phyloP scores from a whole-genome alignment of 257 asterid genomes.

The Prunella vulgaris region DNA sequence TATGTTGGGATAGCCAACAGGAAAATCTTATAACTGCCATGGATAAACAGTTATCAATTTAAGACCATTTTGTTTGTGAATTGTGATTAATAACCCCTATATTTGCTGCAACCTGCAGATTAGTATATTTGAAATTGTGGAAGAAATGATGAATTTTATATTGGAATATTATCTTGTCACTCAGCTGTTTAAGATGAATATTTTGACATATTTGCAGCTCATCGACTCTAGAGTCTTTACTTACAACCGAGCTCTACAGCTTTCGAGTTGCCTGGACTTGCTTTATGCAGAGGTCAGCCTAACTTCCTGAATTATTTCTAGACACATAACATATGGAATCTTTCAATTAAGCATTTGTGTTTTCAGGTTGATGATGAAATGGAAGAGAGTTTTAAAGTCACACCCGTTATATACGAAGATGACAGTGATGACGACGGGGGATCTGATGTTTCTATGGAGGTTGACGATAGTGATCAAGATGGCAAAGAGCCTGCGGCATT shows the following conservation, averaged over 20 bases:
- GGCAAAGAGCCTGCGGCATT: constrained; percentile 33
- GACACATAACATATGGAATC: neutral
- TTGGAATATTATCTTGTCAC: neutral
- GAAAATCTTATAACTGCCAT: neutral
- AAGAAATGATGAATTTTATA: too few species aligned
- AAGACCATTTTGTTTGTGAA: neutral
- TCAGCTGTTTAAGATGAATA: neutral
- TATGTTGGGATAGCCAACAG: neutral
- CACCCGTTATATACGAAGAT: constrained; percentile 62
- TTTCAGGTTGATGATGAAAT: constrained; percentile 57
- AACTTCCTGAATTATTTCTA: neutral
- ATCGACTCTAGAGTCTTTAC: constrained; percentile 85
- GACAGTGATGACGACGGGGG: constrained; percentile 48
- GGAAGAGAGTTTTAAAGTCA: constrained; percentile 39
- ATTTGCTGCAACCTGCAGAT: too few species aligned
- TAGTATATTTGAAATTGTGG: too few species aligned
- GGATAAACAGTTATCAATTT: neutral
- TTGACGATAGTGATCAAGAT: constrained; percentile 48
- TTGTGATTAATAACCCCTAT: too few species aligned
- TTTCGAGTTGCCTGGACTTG: constrained; percentile 74
- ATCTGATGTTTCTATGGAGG: constrained; percentile 67
- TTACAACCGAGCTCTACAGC: constrained; percentile 48
- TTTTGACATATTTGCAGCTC: constrained; percentile 46
- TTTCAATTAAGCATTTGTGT: neutral
- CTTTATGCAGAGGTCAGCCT: constrained; percentile 66